Conservation (phyloP, 805 yeast genomes). For the Candida tallmaniae region DNA sequence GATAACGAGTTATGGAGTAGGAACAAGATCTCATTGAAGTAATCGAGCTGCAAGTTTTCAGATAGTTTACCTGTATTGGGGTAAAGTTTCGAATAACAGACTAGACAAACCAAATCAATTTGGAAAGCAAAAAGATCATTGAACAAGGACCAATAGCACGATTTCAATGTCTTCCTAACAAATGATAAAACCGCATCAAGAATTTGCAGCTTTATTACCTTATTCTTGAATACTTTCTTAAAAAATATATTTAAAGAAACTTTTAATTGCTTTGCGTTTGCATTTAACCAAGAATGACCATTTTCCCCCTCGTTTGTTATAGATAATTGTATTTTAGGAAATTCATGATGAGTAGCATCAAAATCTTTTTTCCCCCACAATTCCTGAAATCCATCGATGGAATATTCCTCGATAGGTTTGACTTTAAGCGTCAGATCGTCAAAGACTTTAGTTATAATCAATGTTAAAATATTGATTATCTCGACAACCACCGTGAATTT, state of each 20-base stretch:
- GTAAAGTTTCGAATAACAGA: conserved; percentile 4
- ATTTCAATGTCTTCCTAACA: conserved; percentile 15
- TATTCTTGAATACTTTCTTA: conserved; percentile 20
- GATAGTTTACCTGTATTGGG: conserved; percentile 9
- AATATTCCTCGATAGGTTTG: conserved; percentile 1
- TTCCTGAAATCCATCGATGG: conserved; percentile 1
- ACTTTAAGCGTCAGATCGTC: conserved; percentile 16
- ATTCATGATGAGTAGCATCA: neutral
- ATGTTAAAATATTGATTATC: conserved; percentile 18
- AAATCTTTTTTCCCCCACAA: neutral
- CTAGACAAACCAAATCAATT: conserved; percentile 25
- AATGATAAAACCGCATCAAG: conserved; percentile 19
- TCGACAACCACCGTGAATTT: conserved; percentile 19
- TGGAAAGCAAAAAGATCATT: conserved; percentile 25
- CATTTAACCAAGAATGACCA: conserved; percentile 30
- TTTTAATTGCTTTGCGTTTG: conserved; percentile 36
- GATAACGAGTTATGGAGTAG: conserved; percentile 1
- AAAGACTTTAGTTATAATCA: conserved; percentile 25
- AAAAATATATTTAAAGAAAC: conserved; percentile 28
- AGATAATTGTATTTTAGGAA: neutral
- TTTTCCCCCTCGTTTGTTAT: conserved; percentile 7
- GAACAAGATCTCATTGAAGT: conserved; percentile 4
- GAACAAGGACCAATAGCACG: conserved; percentile 30
- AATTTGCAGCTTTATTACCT: conserved; percentile 20
- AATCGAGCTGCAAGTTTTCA: conserved; percentile 5